A percentile compares a stretch with the other conserved stretches of the same genome.
These are phyloP conservation scores for Lenwebbia sp. DNA, from an alignment of 345 rosid genomes.

Conservation along the genomic window DNA sequence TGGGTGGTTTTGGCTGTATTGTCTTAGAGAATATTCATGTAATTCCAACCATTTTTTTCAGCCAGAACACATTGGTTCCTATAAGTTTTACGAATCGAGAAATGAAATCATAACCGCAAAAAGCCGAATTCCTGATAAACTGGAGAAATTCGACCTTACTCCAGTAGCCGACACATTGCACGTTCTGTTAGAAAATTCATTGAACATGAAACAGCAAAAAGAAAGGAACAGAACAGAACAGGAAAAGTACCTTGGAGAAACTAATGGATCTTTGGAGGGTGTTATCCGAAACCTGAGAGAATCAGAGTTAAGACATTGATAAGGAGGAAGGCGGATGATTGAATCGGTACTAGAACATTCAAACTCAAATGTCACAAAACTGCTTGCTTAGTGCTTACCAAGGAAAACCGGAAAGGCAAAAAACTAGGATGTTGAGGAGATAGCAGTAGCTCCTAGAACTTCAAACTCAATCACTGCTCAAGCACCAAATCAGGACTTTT, in stretches of 20 bases:
- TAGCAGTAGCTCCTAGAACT: neutral
- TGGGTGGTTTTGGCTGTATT: neutral
- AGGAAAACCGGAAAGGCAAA: neutral
- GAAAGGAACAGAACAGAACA: neutral
- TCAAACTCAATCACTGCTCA: neutral
- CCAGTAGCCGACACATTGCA: neutral
- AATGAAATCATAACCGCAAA: neutral
- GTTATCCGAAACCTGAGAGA: neutral
- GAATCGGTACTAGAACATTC: neutral
- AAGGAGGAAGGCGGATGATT: neutral
- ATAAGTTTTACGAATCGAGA: neutral
- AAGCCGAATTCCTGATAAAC: neutral
- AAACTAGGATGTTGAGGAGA: neutral
- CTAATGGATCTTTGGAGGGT: neutral
- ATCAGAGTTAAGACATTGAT: neutral
- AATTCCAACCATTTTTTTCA: neutral
- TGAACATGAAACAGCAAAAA: neutral
- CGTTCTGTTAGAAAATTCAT: neutral
- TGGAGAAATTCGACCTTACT: neutral
- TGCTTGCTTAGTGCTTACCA: neutral
- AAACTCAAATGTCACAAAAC: neutral
- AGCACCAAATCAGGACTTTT: neutral
- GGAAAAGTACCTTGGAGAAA: neutral
- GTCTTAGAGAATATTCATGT: neutral
- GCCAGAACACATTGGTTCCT: neutral